Evolutionary conservation across 2,329 filamentous ascomycete species (phyloP).

Genomic region (Neofusicoccum umdonicola): DNA sequence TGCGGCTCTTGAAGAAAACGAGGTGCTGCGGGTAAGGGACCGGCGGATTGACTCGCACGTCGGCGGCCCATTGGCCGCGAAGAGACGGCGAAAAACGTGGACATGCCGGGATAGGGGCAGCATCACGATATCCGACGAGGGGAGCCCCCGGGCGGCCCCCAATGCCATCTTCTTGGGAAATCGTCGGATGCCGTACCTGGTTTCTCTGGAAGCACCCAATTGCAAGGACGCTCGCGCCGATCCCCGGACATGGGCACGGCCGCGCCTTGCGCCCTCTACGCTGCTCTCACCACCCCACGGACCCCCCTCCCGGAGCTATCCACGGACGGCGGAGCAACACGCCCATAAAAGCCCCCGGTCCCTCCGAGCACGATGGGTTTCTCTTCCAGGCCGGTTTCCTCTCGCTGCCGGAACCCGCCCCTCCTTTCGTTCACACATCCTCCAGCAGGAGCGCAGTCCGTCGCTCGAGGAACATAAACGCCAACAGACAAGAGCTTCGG

Average conservation of each 20-base stretch:
- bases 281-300: neutral
- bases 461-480: neutral
- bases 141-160: neutral
- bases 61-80: no score
- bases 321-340: neutral
- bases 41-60: no score
- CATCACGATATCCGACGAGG: neutral
- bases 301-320: neutral
- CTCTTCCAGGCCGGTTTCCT: neutral
- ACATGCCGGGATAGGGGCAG: no score
- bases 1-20: no score
- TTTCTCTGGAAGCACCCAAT: neutral
- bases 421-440: neutral
- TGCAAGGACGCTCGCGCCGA: neutral
- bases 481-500: neutral
- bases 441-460: neutral
- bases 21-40: no score
- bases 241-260: neutral
- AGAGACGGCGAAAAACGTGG: no score
- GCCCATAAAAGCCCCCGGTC: neutral
- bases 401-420: neutral
- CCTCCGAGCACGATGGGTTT: neutral
- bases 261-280: neutral
- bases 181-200: neutral
- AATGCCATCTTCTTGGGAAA: neutral